Base-by-base conservation (phyloP, 2,329 filamentous ascomycete genomes). In the Hirsutella rhossiliensis region DNA sequence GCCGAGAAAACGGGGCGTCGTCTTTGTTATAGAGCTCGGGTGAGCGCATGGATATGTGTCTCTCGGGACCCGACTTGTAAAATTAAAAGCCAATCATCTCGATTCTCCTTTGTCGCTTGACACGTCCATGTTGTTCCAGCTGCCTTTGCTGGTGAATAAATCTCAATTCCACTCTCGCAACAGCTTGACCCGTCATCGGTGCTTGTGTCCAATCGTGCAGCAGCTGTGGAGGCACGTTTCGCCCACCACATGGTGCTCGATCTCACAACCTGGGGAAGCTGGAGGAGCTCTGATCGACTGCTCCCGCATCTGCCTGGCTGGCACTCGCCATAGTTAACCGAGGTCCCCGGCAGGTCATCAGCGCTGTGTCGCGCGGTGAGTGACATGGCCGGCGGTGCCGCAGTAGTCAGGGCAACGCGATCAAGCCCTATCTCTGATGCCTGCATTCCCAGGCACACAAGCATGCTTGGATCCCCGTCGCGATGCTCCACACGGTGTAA, bases 31-130 rank as follows among this genome's bases (percentile, higher is more conserved):
- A 57, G 57, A 62, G 53, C 57, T 60, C 57, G 57, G 55, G 55
- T 44, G 53, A 55, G 55, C 34, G 52, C 54, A 56, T 55, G 49
- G 54, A 50, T 55, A 55, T 44, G 52, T 56, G 58, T 50, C 57
- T 57, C 54, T 51, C 52, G 50, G 56, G 56, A 60, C 62, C 53
- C 52, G 54, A 60, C 56, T 60, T 65, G 63, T 65, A 65, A 64
- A 65, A 63, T 65, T 63, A 64, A 65, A 65, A 63, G 56, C 34
- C 34, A 5, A 27, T 27, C 23, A 27, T 23, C 23, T 23, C 23
- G 23, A 23, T 23, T 23, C 23, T 7, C 23, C 23, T 23, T 6
- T 27, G 23, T 27, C 23, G 5, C 23, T 27, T 27, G 23, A 27
- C 23, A 23, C 23, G 23, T 7, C 23, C 23, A 7, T 4, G 4